Evolutionary conservation across 139 green algal species (phyloP).

Genomic region (Mesostigma viride): DNA sequence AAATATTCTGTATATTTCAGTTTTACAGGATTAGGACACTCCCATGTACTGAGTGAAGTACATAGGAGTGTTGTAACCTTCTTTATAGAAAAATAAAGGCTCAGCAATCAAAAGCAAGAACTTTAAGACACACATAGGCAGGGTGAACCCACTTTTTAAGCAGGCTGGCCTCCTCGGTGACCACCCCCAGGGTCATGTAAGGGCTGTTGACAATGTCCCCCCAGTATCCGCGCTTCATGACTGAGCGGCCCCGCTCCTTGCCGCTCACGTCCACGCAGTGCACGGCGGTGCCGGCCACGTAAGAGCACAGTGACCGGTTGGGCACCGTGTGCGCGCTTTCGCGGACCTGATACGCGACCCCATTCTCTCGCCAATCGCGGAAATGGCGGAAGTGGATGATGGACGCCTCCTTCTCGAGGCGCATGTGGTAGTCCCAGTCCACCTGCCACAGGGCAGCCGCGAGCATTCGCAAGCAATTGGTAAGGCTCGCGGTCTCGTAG

Average conservation of each 20-base stretch:
- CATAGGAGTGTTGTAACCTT: no score
- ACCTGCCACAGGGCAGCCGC: not conserved
- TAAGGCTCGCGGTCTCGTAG: no score
- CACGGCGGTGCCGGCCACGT: not conserved
- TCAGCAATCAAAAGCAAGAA: no score
- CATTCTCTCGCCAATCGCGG: not conserved
- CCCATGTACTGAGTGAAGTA: no score
- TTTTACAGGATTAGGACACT: no score
- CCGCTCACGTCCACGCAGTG: not conserved
- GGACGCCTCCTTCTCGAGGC: not conserved
- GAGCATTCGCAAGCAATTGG: no score
- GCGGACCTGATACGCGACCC: slow-evolving; percentile 8
- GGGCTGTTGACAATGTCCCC: slow-evolving; percentile 17
- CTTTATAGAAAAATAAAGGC: no score
- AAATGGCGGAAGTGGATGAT: slow-evolving; percentile 13
- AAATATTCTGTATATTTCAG: no score
- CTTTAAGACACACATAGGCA: no score
- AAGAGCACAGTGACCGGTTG: slow-evolving; percentile 11
- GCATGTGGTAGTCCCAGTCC: slow-evolving; percentile 25
- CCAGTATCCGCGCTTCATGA: slow-evolving; percentile 9
- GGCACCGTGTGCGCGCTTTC: slow-evolving; percentile 2
- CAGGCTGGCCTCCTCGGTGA: not conserved
- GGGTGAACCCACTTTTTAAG: not conserved
- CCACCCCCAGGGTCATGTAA: slow-evolving; percentile 3
- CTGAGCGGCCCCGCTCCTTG: not conserved